Evolutionary conservation across 1,284 basidiomycete species (phyloP).

Genomic region (Meripilus lineatus): DNA sequence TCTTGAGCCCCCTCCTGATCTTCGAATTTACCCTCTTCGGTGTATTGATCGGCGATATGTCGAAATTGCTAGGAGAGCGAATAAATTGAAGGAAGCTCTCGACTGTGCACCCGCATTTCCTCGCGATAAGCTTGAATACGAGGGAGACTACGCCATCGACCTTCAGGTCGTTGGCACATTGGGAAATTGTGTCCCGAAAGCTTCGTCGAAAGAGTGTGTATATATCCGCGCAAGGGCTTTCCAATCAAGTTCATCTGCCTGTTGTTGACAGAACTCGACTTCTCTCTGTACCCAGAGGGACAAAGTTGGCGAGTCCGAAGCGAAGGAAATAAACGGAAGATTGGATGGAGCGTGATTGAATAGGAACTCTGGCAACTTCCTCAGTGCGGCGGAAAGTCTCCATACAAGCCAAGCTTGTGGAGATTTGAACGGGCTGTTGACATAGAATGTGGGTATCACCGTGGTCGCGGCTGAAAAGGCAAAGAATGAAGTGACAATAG

Average conservation of each 20-base stretch:
- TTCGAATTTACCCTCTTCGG: neutral
- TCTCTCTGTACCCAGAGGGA: constrained; percentile 22
- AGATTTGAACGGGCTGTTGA: constrained; percentile 23
- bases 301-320: neutral
- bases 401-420: constrained; percentile 21
- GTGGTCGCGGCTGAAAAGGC: too few relatives aligned
- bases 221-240: constrained; percentile 15
- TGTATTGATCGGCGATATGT: too few relatives aligned
- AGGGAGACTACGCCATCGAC: constrained; percentile 10
- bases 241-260: constrained; percentile 11
- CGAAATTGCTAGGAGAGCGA: too few relatives aligned
- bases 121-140: constrained; percentile 13
- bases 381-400: neutral
- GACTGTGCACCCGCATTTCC: constrained; percentile 4
- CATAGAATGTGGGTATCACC: constrained; percentile 17
- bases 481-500: too few relatives aligned
- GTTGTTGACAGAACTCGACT: neutral
- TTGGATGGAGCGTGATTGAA: neutral
- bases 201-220: constrained; percentile 12
- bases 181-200: constrained; percentile 11
- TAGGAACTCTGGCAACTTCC: neutral
- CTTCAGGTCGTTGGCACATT: constrained; percentile 11
- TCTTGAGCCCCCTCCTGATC: too few relatives aligned
- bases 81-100: constrained; percentile 7
- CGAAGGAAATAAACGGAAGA: too few relatives aligned